A percentile compares a stretch with the other conserved stretches of the same genome.
phyloP scores from a whole-genome alignment of 129 eudicot species.

The Smallanthus sonchifolius region DNA sequence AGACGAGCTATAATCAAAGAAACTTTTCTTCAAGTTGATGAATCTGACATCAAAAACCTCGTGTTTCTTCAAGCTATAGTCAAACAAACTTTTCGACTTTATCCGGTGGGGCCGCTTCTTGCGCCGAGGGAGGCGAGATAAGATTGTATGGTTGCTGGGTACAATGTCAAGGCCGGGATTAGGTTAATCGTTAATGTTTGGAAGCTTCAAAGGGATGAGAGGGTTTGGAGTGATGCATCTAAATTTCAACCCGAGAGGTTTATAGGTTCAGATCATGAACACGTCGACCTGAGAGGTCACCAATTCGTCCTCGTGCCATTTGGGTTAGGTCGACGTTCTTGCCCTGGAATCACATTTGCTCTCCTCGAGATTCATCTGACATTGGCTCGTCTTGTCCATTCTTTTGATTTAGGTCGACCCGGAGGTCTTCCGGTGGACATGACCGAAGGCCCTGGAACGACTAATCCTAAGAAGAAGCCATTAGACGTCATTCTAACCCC shows the following conservation, averaged over 20 bases:
- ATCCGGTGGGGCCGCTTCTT: conserved; percentile 22
- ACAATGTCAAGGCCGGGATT: conserved; percentile 30
- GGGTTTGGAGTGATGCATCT: conserved; percentile 30
- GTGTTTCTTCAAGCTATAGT: conserved; percentile 26
- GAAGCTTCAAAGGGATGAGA: conserved; percentile 38
- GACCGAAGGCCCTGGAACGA: conserved; percentile 42
- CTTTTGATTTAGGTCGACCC: conserved; percentile 25
- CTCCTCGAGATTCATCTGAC: conserved; percentile 28
- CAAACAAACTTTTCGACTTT: conserved; percentile 30
- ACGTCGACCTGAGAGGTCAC: conserved; percentile 28
- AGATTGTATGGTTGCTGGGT: conserved; percentile 24
- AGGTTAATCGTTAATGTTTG: conserved; percentile 25
- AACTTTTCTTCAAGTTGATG: conserved; percentile 34
- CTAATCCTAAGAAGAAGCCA: conserved; percentile 28
- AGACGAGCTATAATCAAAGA: conserved; percentile 18
- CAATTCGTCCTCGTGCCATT: conserved; percentile 34
- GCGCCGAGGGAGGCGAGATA: conserved; percentile 14
- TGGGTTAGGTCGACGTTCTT: conserved; percentile 45
- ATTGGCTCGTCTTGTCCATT: conserved; percentile 42
- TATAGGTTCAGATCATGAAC: conserved; percentile 24
- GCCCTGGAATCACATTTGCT: conserved; percentile 35
- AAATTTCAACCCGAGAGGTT: conserved; percentile 37
- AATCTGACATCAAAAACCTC: conserved; percentile 28
- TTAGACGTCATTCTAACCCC: conserved; percentile 33
- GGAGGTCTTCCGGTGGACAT: conserved; percentile 26